Base-by-base conservation (phyloP, 2,329 filamentous ascomycete genomes). In the Coniochaeta pulveracea region DNA sequence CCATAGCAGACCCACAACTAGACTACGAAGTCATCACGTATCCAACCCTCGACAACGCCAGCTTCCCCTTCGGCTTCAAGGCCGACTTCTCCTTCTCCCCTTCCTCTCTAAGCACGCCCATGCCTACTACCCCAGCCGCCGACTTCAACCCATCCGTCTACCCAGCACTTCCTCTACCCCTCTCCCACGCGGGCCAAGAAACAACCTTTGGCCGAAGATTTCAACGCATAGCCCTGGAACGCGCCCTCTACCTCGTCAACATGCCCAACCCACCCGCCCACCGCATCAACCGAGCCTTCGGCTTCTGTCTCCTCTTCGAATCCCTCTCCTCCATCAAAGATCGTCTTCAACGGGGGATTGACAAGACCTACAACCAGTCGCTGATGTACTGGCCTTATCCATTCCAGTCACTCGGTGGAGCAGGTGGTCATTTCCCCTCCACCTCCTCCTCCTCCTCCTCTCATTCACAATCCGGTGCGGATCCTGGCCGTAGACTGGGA, bases 191-290 rank as follows among this genome's bases (percentile, higher is more conserved):
- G 8, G 67, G 70, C 36, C 63, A 72, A 17, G 82, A 88, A 50
- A 58, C 63, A 2, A 76, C 69, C 1, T 88, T 93, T 43, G 75
- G 76, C 9, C 72, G 82, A 6, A 69, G 80, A 4, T 59, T 93
- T 4, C 80, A 84, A 31, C 72, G 84, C 26, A 64, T 64, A 34
- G 65, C 74, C 3, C 44, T 77, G 1, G 82, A 93, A 52, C 56
- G 63, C 17, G 81, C 67, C 1, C 71, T 76, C 36, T 56, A 61
- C 3, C 55, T 88, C 2, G 61, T 83, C 3, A 57, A 50, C 10
- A 61, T 63, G 49, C 47, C 56, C 3, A 55, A 63, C 41, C 64
- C 71, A 30, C 61, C 68, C 0, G 61, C 64, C 2, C 50, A 58
- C 3, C 52, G 53, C 1, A 61, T 76, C 35, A 56, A 61, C n/a